Percentiles rank a stretch among this genome's conserved stretches.
These are phyloP conservation scores for Nicotiana obtusifolia DNA, from an alignment of 257 asterid genomes.

Conservation along the genomic window DNA sequence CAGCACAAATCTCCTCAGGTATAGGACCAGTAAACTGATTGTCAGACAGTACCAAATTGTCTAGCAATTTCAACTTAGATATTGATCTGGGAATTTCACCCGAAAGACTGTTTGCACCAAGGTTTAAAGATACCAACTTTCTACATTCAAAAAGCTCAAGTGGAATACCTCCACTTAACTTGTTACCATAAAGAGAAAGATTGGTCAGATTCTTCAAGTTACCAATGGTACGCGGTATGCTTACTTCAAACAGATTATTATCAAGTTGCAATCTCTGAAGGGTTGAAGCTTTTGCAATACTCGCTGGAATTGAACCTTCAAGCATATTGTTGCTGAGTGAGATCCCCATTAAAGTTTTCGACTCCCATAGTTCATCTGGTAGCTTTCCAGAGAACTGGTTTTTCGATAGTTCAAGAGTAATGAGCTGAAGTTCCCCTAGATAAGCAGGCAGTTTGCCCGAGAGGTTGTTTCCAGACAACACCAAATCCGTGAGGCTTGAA, in stretches of 20 bases:
- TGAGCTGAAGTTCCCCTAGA: slow-evolving; percentile 49
- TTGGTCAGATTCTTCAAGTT: slow-evolving; percentile 58
- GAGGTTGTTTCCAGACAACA: slow-evolving; percentile 52
- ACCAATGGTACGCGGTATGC: slow-evolving; percentile 54
- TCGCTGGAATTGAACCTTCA: slow-evolving; percentile 41
- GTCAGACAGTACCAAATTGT: slow-evolving; percentile 67
- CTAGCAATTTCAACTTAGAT: slow-evolving; percentile 47
- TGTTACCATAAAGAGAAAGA: slow-evolving; percentile 67
- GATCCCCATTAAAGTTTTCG: slow-evolving; percentile 54
- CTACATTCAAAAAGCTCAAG: slow-evolving; percentile 56
- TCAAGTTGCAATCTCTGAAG: slow-evolving; percentile 54
- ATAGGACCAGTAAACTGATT: slow-evolving; percentile 55
- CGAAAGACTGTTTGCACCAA: slow-evolving; percentile 45
- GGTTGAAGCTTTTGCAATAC: slow-evolving; percentile 23
- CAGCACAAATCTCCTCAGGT: slow-evolving; percentile 72
- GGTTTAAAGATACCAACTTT: slow-evolving; percentile 54
- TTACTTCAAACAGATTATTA: slow-evolving; percentile 52
- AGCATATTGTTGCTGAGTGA: slow-evolving; percentile 42
- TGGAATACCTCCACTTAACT: slow-evolving; percentile 53
- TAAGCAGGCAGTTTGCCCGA: slow-evolving; percentile 63
- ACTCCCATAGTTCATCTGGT: slow-evolving; percentile 63
- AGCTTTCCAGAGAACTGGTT: slow-evolving; percentile 52
- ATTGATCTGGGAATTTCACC: slow-evolving; percentile 53
- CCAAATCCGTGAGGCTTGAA: slow-evolving; percentile 38
- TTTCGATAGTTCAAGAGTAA: slow-evolving; percentile 50